A percentile compares a stretch with the other conserved stretches of the same genome.
These are phyloP conservation scores for Moesziomyces sp. DNA, from an alignment of 1,284 basidiomycete genomes.

Conservation along the genomic window DNA sequence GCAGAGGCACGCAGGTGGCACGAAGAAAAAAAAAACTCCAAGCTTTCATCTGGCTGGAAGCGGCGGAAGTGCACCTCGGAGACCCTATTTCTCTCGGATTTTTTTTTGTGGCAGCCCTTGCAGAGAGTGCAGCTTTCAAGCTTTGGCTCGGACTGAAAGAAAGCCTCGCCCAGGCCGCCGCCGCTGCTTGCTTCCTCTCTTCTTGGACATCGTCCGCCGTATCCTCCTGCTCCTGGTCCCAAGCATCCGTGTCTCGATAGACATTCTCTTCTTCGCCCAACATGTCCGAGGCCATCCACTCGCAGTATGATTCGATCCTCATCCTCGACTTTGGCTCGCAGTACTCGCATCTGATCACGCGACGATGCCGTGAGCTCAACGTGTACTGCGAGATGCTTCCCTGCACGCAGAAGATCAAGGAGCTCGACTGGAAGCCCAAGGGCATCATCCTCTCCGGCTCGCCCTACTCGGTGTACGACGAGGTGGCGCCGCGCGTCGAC, in stretches of 20 bases:
- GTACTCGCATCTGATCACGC: constrained; percentile 97
- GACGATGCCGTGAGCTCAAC: constrained; percentile 96
- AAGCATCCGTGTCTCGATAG: not conserved
- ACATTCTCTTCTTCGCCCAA: constrained; percentile 6
- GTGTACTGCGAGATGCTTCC: constrained; percentile 99
- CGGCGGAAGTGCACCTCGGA: not conserved
- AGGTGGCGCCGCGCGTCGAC: constrained; percentile 92
- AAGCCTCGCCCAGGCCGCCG: not conserved
- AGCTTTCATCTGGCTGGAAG: not conserved
- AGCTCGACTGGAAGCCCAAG: constrained; percentile 93
- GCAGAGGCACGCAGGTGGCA: not conserved
- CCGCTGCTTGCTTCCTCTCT: constrained; percentile 16
- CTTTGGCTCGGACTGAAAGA: too few species aligned
- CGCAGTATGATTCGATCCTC: constrained; percentile 94
- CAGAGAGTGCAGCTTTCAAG: not conserved
- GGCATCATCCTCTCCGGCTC: constrained; percentile 98
- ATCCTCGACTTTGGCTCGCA: constrained; percentile 98
- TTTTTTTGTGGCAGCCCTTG: not conserved
- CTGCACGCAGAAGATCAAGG: constrained; percentile 90
- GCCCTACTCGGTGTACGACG: constrained; percentile 96
- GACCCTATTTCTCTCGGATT: not conserved
- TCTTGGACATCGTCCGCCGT: constrained; percentile 46
- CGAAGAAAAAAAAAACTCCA: not conserved
- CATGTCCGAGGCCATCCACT: constrained; percentile 77
- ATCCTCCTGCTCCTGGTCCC: constrained; percentile 8